Evolutionary conservation across 257 asterid species (phyloP).

Genomic region (Gentiana macrophylla): DNA sequence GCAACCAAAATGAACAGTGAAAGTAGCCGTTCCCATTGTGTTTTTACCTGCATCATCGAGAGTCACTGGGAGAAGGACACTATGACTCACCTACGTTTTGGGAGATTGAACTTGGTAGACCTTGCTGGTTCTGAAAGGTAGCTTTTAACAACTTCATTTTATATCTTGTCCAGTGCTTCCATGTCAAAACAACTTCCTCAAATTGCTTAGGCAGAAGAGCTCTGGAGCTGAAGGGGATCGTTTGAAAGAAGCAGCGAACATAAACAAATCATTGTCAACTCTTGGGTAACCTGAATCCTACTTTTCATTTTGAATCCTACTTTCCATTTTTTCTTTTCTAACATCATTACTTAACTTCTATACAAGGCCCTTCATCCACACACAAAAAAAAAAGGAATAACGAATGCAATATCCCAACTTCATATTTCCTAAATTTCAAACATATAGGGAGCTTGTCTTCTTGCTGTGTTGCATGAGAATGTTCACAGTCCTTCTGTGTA

Average conservation of each 20-base stretch:
- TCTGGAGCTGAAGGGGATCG: slow-evolving; percentile 91
- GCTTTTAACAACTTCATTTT: slow-evolving; percentile 3
- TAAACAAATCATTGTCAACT: slow-evolving; percentile 79
- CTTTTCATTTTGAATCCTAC: not conserved
- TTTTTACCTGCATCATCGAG: slow-evolving; percentile 76
- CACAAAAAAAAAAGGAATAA: too few species aligned
- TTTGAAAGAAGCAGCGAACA: slow-evolving; percentile 83
- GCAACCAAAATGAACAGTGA: slow-evolving; percentile 82
- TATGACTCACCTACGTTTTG: slow-evolving; percentile 68
- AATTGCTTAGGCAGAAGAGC: slow-evolving; percentile 61
- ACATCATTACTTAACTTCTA: too few species aligned
- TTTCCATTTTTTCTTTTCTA: not conserved
- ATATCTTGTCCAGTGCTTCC: slow-evolving; percentile 5
- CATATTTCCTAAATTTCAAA: too few species aligned
- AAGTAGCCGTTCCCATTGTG: slow-evolving; percentile 91
- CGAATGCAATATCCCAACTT: too few species aligned
- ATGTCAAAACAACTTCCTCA: slow-evolving; percentile 10
- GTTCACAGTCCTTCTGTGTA: not conserved
- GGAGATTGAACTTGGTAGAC: slow-evolving; percentile 76
- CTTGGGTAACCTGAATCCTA: slow-evolving; percentile 41
- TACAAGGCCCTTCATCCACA: too few species aligned
- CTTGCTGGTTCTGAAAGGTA: slow-evolving; percentile 95
- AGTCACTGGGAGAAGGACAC: slow-evolving; percentile 82
- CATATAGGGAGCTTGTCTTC: too few species aligned
- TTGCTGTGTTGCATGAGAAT: not conserved